Percentiles rank a stretch among this genome's conserved stretches.
Evolutionary conservation across 225 moss, liverwort and hornwort genomes (phyloP).

Genomic region (Pseudisothecium myosuroides): DNA sequence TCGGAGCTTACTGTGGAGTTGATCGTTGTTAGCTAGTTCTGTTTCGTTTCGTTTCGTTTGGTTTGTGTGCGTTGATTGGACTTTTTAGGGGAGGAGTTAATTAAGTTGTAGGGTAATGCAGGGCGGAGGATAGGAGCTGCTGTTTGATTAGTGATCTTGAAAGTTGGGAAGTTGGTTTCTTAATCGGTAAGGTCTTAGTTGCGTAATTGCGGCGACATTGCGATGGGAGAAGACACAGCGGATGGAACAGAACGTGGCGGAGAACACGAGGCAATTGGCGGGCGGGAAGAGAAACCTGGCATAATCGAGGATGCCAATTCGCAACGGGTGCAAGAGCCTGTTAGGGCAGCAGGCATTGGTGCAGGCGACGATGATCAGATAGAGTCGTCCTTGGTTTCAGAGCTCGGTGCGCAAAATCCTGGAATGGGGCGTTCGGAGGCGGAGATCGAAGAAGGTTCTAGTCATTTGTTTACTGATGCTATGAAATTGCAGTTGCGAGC

Average conservation of each 20-base stretch:
- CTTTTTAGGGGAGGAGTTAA: background rate
- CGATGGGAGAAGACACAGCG: slow-evolving; percentile 14
- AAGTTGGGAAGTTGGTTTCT: background rate
- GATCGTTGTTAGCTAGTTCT: background rate
- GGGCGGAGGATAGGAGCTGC: background rate
- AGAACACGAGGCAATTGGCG: background rate
- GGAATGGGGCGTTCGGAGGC: background rate
- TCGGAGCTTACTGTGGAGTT: background rate
- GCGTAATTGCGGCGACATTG: background rate
- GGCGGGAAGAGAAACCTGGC: background rate
- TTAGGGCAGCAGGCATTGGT: background rate
- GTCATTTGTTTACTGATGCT: slow-evolving; percentile 20
- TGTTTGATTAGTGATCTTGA: background rate
- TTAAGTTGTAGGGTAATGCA: background rate
- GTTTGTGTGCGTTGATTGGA: background rate
- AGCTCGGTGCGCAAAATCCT: background rate
- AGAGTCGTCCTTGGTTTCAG: slow-evolving; percentile 7
- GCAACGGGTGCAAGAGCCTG: background rate
- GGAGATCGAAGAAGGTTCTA: background rate
- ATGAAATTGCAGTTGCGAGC: slow-evolving; percentile 54
- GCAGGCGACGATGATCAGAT: slow-evolving; percentile 8
- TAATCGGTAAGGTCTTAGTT: background rate
- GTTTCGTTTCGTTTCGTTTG: background rate
- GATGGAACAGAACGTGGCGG: slow-evolving; percentile 4
- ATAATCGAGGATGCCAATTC: slow-evolving; percentile 10